phyloP scores from a whole-genome alignment of 495 filamentous ascomycete species.

The Aspergillus sparsus region DNA sequence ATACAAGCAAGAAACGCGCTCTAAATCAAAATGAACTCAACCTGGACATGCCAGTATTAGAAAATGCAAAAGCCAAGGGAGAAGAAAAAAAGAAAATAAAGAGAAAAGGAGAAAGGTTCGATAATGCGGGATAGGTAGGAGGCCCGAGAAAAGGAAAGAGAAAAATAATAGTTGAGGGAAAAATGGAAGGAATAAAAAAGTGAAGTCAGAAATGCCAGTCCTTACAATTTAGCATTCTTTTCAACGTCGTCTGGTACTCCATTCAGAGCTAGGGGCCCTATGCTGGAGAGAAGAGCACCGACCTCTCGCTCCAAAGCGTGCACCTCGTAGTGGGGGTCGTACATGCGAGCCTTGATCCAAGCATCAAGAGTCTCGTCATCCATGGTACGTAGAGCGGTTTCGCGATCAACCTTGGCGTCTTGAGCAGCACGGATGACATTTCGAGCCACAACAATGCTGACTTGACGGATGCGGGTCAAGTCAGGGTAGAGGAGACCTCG shows the following conservation, averaged over 20 bases:
- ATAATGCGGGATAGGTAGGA: too few relatives aligned
- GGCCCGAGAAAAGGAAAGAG: too few relatives aligned
- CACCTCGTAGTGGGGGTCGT: conserved; percentile 71
- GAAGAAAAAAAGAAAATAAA: conserved; percentile 9
- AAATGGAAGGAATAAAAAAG: too few relatives aligned
- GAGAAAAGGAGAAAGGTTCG: too few relatives aligned
- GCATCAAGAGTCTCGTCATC: conserved; percentile 72
- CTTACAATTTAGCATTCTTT: conserved; percentile 49
- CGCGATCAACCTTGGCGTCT: conserved; percentile 78
- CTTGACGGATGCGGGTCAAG: conserved; percentile 86
- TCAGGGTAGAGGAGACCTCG: conserved; percentile 90
- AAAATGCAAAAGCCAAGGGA: conserved; percentile 10
- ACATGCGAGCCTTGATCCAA: conserved; percentile 80
- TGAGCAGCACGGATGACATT: conserved; percentile 93
- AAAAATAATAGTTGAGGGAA: too few relatives aligned
- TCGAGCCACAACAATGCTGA: conserved; percentile 81
- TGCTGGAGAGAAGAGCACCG: conserved; percentile 46
- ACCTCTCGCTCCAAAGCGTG: conserved; percentile 57
- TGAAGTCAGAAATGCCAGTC: conserved; percentile 17
- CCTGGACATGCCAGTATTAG: conserved; percentile 25
- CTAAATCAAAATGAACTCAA: conserved; percentile 31
- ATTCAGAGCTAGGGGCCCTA: conserved; percentile 36
- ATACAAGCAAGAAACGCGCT: conserved; percentile 30
- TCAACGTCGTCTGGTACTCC: conserved; percentile 37
- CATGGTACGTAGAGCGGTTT: conserved; percentile 67